Conservation (phyloP, 352 stramenopile species). For the Phytophthora pluvialis region DNA sequence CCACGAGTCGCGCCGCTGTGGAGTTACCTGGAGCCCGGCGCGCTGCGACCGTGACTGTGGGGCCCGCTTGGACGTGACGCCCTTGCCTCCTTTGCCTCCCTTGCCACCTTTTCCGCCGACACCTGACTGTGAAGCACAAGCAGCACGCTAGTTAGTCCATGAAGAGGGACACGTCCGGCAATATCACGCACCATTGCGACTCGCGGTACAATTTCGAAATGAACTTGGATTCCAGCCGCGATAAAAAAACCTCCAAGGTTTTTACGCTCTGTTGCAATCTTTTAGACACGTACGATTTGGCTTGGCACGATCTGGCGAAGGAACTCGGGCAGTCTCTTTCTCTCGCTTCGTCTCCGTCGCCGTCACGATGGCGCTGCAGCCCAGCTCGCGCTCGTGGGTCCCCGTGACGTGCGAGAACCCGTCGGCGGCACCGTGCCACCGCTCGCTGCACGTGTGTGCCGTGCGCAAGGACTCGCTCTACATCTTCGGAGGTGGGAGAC, state of each 20-base stretch:
- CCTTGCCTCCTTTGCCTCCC: constrained; percentile 99
- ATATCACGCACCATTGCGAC: constrained; percentile 23
- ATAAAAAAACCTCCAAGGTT: constrained; percentile 9
- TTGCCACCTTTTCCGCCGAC: constrained; percentile 96
- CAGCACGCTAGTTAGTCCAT: constrained; percentile 16
- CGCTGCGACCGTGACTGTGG: constrained; percentile 98
- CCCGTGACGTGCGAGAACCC: constrained; percentile 83
- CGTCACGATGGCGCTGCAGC: constrained; percentile 37
- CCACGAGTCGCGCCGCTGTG: background rate
- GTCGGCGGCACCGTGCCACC: constrained; percentile 87
- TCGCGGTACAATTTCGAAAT: constrained; percentile 13
- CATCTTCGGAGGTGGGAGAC: constrained; percentile 83
- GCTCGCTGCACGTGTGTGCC: constrained; percentile 94
- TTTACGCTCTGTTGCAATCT: background rate
- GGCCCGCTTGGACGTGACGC: constrained; percentile 98
- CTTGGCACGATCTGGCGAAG: constrained; percentile 12
- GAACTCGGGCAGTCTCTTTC: constrained; percentile 4
- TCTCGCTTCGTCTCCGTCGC: background rate
- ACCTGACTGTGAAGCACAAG: constrained; percentile 53
- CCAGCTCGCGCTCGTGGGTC: constrained; percentile 69
- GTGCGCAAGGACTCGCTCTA: constrained; percentile 94
- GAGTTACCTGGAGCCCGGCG: constrained; percentile 94
- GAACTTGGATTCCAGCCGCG: background rate
- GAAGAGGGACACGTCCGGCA: background rate
- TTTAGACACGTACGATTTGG: background rate